A percentile compares a stretch with the other conserved stretches of the same genome.
These are phyloP conservation scores for Williopsis jadinii DNA, from an alignment of 1,139 yeast species.

Conservation along the genomic window DNA sequence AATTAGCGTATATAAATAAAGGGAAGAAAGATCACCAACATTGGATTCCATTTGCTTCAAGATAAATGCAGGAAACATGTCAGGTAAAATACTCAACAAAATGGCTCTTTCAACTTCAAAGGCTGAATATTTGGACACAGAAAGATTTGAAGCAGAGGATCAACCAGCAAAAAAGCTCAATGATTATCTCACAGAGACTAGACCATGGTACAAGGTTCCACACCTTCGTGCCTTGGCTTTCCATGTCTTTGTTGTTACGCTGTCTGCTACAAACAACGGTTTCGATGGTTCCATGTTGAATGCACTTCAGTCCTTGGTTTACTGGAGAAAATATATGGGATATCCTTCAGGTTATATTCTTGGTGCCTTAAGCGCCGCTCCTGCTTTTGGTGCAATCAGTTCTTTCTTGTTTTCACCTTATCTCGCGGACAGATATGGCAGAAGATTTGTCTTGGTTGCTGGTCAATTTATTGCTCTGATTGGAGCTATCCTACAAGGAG, in stretches of 20 bases:
- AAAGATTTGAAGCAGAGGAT: slow-evolving; percentile 1
- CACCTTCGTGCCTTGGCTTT: slow-evolving; percentile 32
- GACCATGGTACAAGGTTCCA: slow-evolving; percentile 28
- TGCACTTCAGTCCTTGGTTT: slow-evolving; percentile 37
- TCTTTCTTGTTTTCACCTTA: slow-evolving; percentile 8
- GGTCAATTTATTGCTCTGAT: slow-evolving; percentile 32
- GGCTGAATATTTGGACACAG: not conserved
- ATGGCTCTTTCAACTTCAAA: no score
- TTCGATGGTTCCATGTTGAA: slow-evolving; percentile 47
- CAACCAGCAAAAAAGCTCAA: slow-evolving; percentile 1
- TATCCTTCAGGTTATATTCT: slow-evolving; percentile 35
- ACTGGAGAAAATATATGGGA: slow-evolving; percentile 33
- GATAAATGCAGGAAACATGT: no score
- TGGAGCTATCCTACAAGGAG: slow-evolving; percentile 37
- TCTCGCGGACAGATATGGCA: slow-evolving; percentile 10
- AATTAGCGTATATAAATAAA: not conserved
- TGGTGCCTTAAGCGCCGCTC: slow-evolving; percentile 43
- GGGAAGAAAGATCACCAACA: not conserved
- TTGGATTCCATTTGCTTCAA: not conserved
- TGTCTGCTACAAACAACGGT: slow-evolving; percentile 41
- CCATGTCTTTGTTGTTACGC: slow-evolving; percentile 31
- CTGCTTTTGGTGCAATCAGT: slow-evolving; percentile 35
- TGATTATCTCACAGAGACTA: slow-evolving; percentile 3
- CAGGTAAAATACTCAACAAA: no score
- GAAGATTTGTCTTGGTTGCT: slow-evolving; percentile 9